phyloP scores from a whole-genome alignment of 1,139 yeast species.

The Lodderomyces metapsilosis region DNA sequence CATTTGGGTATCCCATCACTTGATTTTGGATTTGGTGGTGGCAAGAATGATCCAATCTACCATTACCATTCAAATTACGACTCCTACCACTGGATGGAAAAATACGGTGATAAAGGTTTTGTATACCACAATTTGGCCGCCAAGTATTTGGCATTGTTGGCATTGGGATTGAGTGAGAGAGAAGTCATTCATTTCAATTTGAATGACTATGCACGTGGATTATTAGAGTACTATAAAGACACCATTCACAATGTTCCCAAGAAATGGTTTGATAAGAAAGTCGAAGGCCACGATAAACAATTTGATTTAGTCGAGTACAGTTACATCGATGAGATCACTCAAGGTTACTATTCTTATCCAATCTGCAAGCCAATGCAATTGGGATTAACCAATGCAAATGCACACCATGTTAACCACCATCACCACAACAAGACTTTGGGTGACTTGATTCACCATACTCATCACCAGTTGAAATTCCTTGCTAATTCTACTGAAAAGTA shows the following conservation, averaged over 20 bases:
- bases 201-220: conserved; percentile 34
- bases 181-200: conserved; percentile 47
- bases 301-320: conserved; percentile 20
- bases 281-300: conserved; percentile 17
- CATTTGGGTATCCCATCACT: conserved; percentile 47
- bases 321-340: conserved; percentile 22
- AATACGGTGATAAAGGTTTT: conserved; percentile 55
- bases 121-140: conserved; percentile 56
- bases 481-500: conserved; percentile 28
- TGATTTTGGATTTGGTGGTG: conserved; percentile 35
- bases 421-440: conserved; percentile 24
- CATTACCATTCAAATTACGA: conserved; percentile 64
- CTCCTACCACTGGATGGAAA: conserved; percentile 54
- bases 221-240: conserved; percentile 29
- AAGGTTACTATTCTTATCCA: conserved; percentile 21
- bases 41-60: conserved; percentile 42
- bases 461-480: conserved; percentile 26
- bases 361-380: conserved; percentile 9
- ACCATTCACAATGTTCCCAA: conserved; percentile 32
- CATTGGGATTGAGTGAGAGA: conserved; percentile 52
- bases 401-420: conserved; percentile 1
- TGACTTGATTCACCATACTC: conserved; percentile 27
- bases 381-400: conserved; percentile 14
- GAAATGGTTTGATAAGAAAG: conserved; percentile 24
- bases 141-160: conserved; percentile 55